Evolutionary conservation across 2,329 filamentous ascomycete genomes (phyloP).

Genomic region (Phaeosphaeria sp.): DNA sequence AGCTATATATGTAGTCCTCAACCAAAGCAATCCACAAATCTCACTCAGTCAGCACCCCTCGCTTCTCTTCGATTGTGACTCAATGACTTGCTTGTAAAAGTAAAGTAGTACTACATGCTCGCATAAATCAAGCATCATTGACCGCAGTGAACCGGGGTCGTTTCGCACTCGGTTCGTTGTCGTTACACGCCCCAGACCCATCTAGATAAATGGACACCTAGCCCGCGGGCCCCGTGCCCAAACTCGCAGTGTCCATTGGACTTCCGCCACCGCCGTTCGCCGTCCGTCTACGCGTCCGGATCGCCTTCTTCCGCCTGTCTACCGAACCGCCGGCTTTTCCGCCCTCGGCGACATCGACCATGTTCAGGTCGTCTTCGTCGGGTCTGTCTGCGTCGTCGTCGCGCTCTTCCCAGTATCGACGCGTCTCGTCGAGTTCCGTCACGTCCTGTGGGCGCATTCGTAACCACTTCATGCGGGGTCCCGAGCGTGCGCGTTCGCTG

Average conservation of each 20-base stretch:
- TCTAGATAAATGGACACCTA: conserved; percentile 12
- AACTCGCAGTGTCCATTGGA: conserved; percentile 52
- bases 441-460: conserved; percentile 82
- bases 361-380: conserved; percentile 49
- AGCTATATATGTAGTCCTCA: not conserved
- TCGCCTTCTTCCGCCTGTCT: conserved; percentile 48
- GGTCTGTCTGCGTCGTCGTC: conserved; percentile 47
- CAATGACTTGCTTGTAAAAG: too few relatives aligned
- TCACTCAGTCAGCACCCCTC: too few relatives aligned
- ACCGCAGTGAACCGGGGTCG: not conserved
- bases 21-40: too few relatives aligned
- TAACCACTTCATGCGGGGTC: conserved; percentile 96
- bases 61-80: too few relatives aligned
- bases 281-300: conserved; percentile 44
- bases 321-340: conserved; percentile 31
- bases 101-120: too few relatives aligned
- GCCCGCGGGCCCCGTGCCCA: conserved; percentile 33
- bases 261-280: conserved; percentile 44
- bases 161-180: too few relatives aligned
- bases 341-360: conserved; percentile 45
- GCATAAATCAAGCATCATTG: not conserved
- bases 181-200: too few relatives aligned
- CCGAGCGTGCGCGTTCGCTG: conserved; percentile 85
- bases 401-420: conserved; percentile 52
- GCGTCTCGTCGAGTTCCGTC: conserved; percentile 79